Conservation (phyloP, 2,329 filamentous ascomycete species). For the Zymoseptoria crescenta region DNA sequence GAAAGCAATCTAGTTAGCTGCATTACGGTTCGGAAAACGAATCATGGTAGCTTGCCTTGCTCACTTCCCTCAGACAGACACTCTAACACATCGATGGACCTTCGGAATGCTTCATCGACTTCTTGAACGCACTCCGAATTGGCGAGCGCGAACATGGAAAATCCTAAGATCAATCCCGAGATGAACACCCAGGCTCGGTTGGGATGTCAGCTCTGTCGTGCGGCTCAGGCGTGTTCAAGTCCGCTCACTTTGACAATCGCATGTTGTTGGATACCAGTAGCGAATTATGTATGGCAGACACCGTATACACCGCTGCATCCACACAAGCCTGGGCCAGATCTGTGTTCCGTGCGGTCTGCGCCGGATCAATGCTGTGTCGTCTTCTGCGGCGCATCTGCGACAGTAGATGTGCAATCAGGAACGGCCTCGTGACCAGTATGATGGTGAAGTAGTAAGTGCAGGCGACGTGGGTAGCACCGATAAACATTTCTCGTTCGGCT, state of each 20-base stretch:
- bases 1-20: no score
- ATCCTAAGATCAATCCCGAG: conserved; percentile 49
- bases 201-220: conserved; percentile 28
- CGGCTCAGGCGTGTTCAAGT: neutral
- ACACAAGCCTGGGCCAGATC: conserved; percentile 47
- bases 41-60: conserved; percentile 26
- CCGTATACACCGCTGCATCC: conserved; percentile 49
- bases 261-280: conserved; percentile 45
- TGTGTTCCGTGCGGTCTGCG: conserved; percentile 12
- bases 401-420: conserved; percentile 46
- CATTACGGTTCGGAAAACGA: no score
- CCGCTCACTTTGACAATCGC: conserved; percentile 50
- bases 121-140: conserved; percentile 40
- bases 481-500: conserved; percentile 15
- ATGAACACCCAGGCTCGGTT: conserved; percentile 44
- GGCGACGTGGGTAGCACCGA: conserved; percentile 42
- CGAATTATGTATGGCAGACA: conserved; percentile 27
- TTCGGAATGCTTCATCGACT: conserved; percentile 43
- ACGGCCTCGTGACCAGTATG: conserved; percentile 49
- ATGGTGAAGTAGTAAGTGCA: conserved; percentile 54
- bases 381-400: conserved; percentile 23
- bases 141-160: conserved; percentile 49
- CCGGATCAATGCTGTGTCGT: conserved; percentile 13
- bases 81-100: conserved; percentile 44
- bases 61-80: conserved; percentile 44